Evolutionary conservation across 2,329 filamentous ascomycete species (phyloP), one percentile per base, ranked within the genome.

Genomic region (Rhinocladiella similis): DNA sequence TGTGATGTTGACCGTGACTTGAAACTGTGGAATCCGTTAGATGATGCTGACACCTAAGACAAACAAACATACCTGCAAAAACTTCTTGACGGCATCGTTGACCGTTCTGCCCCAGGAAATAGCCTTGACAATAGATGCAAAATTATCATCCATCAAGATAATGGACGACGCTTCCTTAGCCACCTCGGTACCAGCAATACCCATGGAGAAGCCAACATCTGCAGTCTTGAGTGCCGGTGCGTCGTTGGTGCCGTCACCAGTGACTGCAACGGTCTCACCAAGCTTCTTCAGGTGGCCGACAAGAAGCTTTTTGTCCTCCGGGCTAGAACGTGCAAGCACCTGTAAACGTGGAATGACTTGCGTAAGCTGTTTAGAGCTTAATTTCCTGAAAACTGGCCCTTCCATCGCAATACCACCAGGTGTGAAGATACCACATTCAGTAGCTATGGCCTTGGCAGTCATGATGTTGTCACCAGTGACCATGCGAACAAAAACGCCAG

Each of bases 111-210:
- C 89, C 89, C 89, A 93, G 65, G 88, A 87, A 64, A 92, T 79
- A 13, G 89, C 89, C 73, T 90, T 91, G 62, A 93, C 87, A 59
- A 92, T 93, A n/a, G 88, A 91, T 25, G 85, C 82, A 72, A 93
- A 93, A 74, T 92, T 92, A 73, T 93, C 89, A 68, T 92, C 89
- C 89, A 92, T 91, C 13, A 93, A 78, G 65, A 93, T 91, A 59
- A 93, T 93, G 36, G 88, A 87, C 6, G 89, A 92, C 1, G 89
- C 89, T 72, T 93, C 89, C 73, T 92, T 92, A 45, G 89, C 89
- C 38, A 93, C 89, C 70, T 92, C 89, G 0, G 89, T 92, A 59
- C 89, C 89, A 13, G 89, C 82, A 51, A 92, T 90, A 63, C 89
- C 89, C 89, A 93, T 93, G 16, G 89, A 90, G 73, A 93, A 92